These are phyloP conservation scores for Asparagopsis taxiformis DNA, from an alignment of 31 red algal genomes.

Conservation along the genomic window DNA sequence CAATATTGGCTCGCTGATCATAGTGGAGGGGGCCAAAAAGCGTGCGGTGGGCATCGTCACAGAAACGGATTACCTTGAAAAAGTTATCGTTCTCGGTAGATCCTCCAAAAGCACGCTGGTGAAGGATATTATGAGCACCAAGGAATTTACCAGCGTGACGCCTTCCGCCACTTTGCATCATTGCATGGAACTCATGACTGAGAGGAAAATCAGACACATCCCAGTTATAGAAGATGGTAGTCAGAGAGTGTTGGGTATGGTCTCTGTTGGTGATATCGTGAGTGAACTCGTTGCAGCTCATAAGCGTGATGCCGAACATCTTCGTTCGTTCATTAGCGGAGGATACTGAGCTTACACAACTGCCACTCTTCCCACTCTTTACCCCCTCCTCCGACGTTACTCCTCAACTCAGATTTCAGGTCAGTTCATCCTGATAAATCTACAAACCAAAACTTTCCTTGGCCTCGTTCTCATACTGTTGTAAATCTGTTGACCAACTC, in stretches of 20 bases:
- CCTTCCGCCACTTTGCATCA: slow-evolving; percentile 54
- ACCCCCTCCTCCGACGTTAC: not conserved
- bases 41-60: slow-evolving; percentile 79
- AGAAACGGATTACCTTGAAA: slow-evolving; percentile 84
- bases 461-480: not conserved
- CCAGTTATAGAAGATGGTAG: slow-evolving; percentile 63
- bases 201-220: slow-evolving; percentile 74
- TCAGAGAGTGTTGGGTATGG: slow-evolving; percentile 66
- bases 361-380: not conserved
- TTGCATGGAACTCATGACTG: slow-evolving; percentile 90
- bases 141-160: slow-evolving; percentile 65
- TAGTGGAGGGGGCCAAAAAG: slow-evolving; percentile 53
- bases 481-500: not conserved
- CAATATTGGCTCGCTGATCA: slow-evolving; percentile 87
- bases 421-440: too few species aligned
- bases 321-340: slow-evolving; percentile 73
- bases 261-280: slow-evolving; percentile 89
- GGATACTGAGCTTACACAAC: slow-evolving; percentile 30
- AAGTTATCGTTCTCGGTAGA: slow-evolving; percentile 72
- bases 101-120: slow-evolving; percentile 64
- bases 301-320: slow-evolving; percentile 47
- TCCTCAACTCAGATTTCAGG: too few species aligned
- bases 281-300: slow-evolving; percentile 70
- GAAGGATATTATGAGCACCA: slow-evolving; percentile 80
- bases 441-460: not conserved